Evolutionary conservation across 768 basidiomycete species (phyloP), one percentile per base, ranked within the genome.

Genomic region (Suillus plorans): DNA sequence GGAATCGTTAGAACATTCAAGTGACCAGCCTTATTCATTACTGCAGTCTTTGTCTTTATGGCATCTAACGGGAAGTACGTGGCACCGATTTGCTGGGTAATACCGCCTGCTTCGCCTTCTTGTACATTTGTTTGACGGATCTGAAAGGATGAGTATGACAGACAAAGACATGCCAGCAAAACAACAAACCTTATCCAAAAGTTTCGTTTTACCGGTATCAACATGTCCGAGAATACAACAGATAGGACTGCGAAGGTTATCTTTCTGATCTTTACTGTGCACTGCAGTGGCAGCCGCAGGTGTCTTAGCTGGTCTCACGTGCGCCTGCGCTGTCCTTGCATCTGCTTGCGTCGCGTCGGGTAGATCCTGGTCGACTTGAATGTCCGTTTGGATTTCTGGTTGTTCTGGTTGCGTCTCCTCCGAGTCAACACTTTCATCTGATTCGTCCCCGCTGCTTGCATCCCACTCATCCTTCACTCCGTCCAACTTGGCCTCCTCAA

Each of bases 121-220:
- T 98, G 96, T 25, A 99, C 97, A 69, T 98, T 98, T 5, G 97
- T 99, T 90, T 99, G 97, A 69, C 97, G 95, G 75, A 99, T 99
- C 95, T 97, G 68, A 61, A 44, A 22, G 8, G 53, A 39, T 36
- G 34, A 63, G 36, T 44, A 49, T 67, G 63, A 66, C 67, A 66
- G 59, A 41, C 18, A 22, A 44, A 12, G 14, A 14, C 28, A 59
- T 55, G 25, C 34, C 31, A 58, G 62, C 20, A 41, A 55, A 67
- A 12, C 49, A 42, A 70, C 83, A 62, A 62, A 93, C 95, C 85
- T 98, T 99, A 77, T 99, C 97, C 70, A 99, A 78, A 45, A 99
- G 81, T 78, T 97, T 98, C 16, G 97, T 99, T 80, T 99, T 99
- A 66, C 97, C 97, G 5, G 96, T 98, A 82, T 99, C 97, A 85